Evolutionary conservation across 208 protist genomes (phyloP).

Genomic region (Trypanosoma vivax): DNA sequence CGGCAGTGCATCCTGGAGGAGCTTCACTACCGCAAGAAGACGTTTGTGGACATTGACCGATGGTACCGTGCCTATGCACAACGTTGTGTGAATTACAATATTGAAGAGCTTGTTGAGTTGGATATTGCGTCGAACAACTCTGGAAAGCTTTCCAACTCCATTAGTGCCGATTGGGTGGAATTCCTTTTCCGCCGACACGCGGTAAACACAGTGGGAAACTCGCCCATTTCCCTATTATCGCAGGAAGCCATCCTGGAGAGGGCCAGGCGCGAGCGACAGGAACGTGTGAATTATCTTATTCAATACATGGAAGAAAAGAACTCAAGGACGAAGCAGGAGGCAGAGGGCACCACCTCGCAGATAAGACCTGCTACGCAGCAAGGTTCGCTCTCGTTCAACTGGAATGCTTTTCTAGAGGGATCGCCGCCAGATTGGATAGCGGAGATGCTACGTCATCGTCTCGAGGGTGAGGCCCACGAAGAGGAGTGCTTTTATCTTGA

Average conservation of each 20-base stretch:
- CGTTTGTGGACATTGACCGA: neutral
- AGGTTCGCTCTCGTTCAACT: slow-evolving; percentile 20
- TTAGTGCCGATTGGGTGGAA: slow-evolving; percentile 57
- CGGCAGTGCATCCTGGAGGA: slow-evolving; percentile 30
- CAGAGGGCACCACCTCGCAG: neutral
- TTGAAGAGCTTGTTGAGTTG: slow-evolving; percentile 19
- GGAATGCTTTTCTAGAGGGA: slow-evolving; percentile 67
- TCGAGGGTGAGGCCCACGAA: slow-evolving; percentile 19
- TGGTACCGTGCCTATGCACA: neutral
- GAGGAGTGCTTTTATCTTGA: slow-evolving; percentile 6
- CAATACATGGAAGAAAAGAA: slow-evolving; percentile 5
- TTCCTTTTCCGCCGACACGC: slow-evolving; percentile 61
- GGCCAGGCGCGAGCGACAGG: slow-evolving; percentile 51
- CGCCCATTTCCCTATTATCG: slow-evolving; percentile 51
- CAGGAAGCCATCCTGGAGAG: slow-evolving; percentile 52
- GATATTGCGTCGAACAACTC: neutral
- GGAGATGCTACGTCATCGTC: slow-evolving; percentile 36
- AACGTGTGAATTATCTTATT: slow-evolving; percentile 20
- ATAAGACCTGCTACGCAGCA: slow-evolving; percentile 1
- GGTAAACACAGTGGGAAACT: slow-evolving; percentile 42
- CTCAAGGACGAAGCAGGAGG: neutral
- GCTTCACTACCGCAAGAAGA: slow-evolving; percentile 20
- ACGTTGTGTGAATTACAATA: neutral
- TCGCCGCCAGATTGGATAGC: slow-evolving; percentile 31
- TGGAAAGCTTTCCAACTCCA: slow-evolving; percentile 4